Conservation (phyloP, 2,329 filamentous ascomycete species). For the Davidsoniella virescens region DNA sequence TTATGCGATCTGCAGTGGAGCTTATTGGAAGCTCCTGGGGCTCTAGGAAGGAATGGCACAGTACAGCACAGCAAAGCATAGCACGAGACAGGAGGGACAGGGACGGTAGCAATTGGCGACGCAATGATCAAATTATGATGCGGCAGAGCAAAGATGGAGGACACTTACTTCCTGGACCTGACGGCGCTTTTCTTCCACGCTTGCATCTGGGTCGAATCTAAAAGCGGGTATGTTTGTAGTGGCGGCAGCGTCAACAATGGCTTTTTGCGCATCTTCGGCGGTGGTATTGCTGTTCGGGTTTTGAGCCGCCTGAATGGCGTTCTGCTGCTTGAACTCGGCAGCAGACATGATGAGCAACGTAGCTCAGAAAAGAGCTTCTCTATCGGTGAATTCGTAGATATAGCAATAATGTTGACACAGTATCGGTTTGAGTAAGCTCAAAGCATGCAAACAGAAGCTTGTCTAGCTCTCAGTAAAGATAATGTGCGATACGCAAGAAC, state of each 20-base stretch:
- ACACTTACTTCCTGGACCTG: slow-evolving; percentile 57
- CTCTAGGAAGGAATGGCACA: no score
- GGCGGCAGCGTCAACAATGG: slow-evolving; percentile 60
- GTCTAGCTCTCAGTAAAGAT: no score
- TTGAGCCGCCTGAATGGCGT: slow-evolving; percentile 58
- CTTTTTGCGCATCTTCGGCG: slow-evolving; percentile 54
- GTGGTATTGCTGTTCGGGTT: slow-evolving; percentile 53
- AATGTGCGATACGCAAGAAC: no score
- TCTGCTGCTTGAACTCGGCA: slow-evolving; percentile 64
- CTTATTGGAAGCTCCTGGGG: no score
- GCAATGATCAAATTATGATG: not conserved
- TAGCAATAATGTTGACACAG: not conserved
- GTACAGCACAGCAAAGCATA: no score
- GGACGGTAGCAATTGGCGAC: not conserved
- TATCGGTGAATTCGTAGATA: slow-evolving; percentile 3
- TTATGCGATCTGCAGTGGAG: no score
- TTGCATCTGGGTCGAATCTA: slow-evolving; percentile 75
- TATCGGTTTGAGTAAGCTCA: no score
- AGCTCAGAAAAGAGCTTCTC: slow-evolving; percentile 5
- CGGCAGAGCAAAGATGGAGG: not conserved
- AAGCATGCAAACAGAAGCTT: no score
- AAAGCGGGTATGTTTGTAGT: slow-evolving; percentile 68
- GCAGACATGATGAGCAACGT: slow-evolving; percentile 18
- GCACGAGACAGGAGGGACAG: no score
- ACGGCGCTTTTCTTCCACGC: slow-evolving; percentile 65